A percentile compares a stretch with the other conserved stretches of the same genome.
These are phyloP conservation scores for Lentinula boryana DNA, from an alignment of 768 basidiomycete genomes.

Conservation along the genomic window DNA sequence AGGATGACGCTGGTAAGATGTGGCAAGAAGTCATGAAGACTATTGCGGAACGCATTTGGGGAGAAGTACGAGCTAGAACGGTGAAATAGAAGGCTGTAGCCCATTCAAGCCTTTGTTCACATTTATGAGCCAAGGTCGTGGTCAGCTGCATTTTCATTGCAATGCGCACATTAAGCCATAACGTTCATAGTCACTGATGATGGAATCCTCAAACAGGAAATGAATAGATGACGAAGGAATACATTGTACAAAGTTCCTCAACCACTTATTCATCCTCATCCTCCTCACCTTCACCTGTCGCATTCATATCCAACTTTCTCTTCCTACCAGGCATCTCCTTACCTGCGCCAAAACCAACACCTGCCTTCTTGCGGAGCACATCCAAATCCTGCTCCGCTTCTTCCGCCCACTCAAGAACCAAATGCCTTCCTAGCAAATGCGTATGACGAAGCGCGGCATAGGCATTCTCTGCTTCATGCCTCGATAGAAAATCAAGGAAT, in stretches of 20 bases:
- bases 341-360: constrained; percentile 61
- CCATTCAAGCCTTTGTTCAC: background rate
- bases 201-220: no score
- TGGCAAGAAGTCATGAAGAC: constrained; percentile 9
- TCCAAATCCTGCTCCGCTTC: constrained; percentile 78
- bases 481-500: constrained; percentile 89
- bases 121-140: no score
- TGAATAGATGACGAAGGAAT: no score
- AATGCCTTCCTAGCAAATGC: constrained; percentile 91
- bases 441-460: constrained; percentile 86
- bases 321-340: constrained; percentile 69
- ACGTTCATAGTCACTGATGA: no score
- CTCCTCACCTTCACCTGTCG: constrained; percentile 27
- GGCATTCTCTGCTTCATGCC: constrained; percentile 86
- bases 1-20: constrained; percentile 7
- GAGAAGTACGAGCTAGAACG: background rate
- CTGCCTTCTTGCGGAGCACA: constrained; percentile 69
- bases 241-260: background rate
- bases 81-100: background rate
- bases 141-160: no score
- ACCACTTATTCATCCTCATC: constrained; percentile 19
- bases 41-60: constrained; percentile 1
- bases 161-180: no score
- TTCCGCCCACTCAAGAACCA: constrained; percentile 93
- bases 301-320: constrained; percentile 58